Percentiles rank a stretch among this genome's conserved stretches.
Conservation (phyloP, 2,329 filamentous ascomycete species). For the Fusarium tupiense region DNA sequence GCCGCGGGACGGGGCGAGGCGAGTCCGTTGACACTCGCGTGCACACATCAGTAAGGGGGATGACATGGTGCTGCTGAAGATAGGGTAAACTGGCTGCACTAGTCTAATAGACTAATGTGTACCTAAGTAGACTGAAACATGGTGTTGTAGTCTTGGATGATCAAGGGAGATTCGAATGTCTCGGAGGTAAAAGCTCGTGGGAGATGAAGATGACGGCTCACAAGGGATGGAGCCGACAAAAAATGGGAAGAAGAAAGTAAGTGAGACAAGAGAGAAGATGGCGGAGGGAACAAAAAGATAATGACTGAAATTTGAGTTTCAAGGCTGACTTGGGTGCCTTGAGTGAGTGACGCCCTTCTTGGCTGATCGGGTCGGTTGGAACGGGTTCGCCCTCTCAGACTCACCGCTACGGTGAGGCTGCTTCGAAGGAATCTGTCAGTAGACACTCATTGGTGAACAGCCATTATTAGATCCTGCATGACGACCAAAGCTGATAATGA, state of each 20-base stretch:
- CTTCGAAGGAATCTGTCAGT: not conserved
- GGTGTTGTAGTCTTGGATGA: not conserved
- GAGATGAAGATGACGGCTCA: not conserved
- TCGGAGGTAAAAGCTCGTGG: not conserved
- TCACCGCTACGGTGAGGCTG: slow-evolving; percentile 5
- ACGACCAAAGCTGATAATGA: not conserved
- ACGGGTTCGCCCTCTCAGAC: not conserved
- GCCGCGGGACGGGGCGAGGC: not conserved
- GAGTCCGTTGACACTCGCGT: not conserved
- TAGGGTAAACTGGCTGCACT: not conserved
- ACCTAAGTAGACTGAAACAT: not conserved
- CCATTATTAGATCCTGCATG: not conserved
- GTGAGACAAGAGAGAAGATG: slow-evolving; percentile 12
- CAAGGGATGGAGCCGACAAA: not conserved
- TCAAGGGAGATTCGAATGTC: not conserved
- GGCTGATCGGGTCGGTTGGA: not conserved
- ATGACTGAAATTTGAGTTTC: not conserved
- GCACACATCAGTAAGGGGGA: slow-evolving; percentile 6
- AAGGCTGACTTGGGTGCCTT: not conserved
- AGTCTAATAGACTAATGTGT: not conserved
- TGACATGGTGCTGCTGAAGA: not conserved
- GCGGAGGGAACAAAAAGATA: not conserved
- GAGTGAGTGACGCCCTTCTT: not conserved
- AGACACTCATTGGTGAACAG: not conserved
- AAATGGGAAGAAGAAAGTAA: not conserved